Evolutionary conservation across 23 red algal species (phyloP), one percentile per base, ranked within the genome.

Genomic region (Chondrus crispus): DNA sequence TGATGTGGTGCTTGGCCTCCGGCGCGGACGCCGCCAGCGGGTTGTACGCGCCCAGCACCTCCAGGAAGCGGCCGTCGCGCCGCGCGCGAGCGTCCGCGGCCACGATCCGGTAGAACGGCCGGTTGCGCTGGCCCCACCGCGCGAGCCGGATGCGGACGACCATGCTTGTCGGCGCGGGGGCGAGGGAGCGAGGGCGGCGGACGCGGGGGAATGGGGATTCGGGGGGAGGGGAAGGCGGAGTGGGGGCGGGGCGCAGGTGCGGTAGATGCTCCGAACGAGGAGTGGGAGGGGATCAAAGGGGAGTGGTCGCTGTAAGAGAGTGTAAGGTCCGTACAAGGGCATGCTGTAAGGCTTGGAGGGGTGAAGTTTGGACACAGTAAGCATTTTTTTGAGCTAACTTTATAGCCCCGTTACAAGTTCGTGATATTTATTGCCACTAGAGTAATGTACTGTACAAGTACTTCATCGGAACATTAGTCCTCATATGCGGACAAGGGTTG

Each of bases 61-160:
- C 92, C 22, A 98, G 30, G 80, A 85, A 85, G 45, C 93, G 82
- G 1, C 96, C 96, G 54, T 98, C 96, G 26, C 96, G 74, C 45
- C 76, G 91, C 19, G 93, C 82, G 32, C 86, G 87, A 48, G 88
- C 62, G 28, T 98, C 92, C 2, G 96, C 92, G n/a, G 90, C 91
- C 14, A 98, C 92, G 38, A 98, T 95, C 18, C 93, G 69, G 84
- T 89, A 98, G 72, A 98, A 85, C n/a, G 96, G 87, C 14, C 82
- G 83, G 35, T 98, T 60, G n/a, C 51, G 88, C 36, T 91, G 82
- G 22, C 96, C 96, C 66, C 87, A 83, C 28, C 96, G 74, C 20
- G 92, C 92, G 50, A 98, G 88, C 26, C 96, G 92, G 40, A 98
- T 86, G 3, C 96, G 89, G 14, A 98, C 91, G 16, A 96, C 95